Base-by-base conservation (phyloP, 345 rosid genomes). In the Psidium guajava region DNA sequence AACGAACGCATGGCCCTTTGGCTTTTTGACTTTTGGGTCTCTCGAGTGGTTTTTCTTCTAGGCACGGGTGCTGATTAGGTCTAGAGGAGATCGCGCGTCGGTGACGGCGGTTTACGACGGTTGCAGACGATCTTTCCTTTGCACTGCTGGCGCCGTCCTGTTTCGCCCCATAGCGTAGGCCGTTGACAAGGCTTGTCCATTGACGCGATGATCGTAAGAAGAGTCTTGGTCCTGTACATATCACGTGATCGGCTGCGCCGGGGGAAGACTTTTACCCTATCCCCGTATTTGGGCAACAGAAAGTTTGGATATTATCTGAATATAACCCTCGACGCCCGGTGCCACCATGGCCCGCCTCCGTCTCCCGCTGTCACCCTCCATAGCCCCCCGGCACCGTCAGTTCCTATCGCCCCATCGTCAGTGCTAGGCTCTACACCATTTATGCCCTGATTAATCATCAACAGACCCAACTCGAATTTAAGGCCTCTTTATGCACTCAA, bases 371-470 rank as follows among this genome's bases (percentile, higher is more conserved):
- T 87, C 83, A 92, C 95, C 75, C 88, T 96, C 52, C 93, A 94
- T 87, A 92, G 97, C 86, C 93, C 95, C 7, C 89, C 95, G n/a
- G n/a, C 36, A 83, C 94, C 14, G 92, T 90, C 52, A 95, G 94
- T 24, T 89, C 98, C 28, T 92, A 92, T 88, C 94, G 98, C 7
- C 93, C 97, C 11, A 87, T 94, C 32, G 89, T 97, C 64, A 97
- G 98, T 27, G 87, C 98, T 7, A 94, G 93, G 56, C 94, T 97
- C 24, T 98, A 93, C 47, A 49, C 3, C 51, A 49, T 49, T 49
- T 93, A 94, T 89, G 91, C 99, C 6, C 89, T 93, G 5, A 77
- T 95, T 9, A 93, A 92, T 93, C 20, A 51, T 93, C 69, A 90
- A 90, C 74, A 54, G 61, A 77, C 88, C 92, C 11, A 89, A 88